phyloP scores from a whole-genome alignment of 495 filamentous ascomycete genomes.

The Aspergillus cristatus region DNA sequence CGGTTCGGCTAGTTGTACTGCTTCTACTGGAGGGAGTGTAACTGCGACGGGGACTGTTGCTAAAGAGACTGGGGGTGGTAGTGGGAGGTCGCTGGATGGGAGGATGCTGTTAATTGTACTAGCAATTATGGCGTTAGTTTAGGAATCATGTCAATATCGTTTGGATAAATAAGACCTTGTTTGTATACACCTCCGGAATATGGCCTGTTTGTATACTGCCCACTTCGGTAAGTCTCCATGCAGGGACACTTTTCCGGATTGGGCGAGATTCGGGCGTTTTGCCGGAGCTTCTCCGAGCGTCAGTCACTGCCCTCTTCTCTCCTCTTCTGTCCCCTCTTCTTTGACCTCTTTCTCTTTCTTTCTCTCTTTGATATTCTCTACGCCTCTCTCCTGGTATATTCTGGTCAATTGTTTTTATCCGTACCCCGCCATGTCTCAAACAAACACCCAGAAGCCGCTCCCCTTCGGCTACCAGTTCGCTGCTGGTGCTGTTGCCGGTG shows the following conservation, averaged over 20 bases:
- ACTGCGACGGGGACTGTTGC: conserved; percentile 45
- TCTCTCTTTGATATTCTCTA: conserved; percentile 8
- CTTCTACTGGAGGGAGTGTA: conserved; percentile 28
- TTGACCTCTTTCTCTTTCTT: conserved; percentile 6
- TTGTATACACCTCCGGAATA: too few species aligned
- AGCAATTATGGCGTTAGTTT: too few species aligned
- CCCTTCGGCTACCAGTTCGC: conserved; percentile 82
- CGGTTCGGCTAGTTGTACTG: conserved; percentile 58
- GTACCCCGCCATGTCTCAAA: conserved; percentile 49
- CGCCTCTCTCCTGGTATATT: background rate
- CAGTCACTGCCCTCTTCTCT: conserved; percentile 3
- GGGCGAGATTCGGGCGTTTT: background rate
- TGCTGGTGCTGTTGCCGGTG: conserved; percentile 83
- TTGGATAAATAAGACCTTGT: too few species aligned
- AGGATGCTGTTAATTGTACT: too few species aligned
- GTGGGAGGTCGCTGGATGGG: background rate
- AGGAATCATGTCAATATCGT: too few species aligned
- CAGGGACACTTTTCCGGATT: too few species aligned
- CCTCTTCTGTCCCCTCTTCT: too few species aligned
- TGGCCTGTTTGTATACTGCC: too few species aligned
- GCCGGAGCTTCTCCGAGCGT: conserved; percentile 4
- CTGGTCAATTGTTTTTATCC: too few species aligned
- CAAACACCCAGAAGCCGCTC: conserved; percentile 48
- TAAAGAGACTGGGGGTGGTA: conserved; percentile 35
- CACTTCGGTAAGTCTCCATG: too few species aligned